These are phyloP conservation scores for Paecilomyces fulvus DNA, from an alignment of 2,329 filamentous ascomycete genomes.

Conservation along the genomic window DNA sequence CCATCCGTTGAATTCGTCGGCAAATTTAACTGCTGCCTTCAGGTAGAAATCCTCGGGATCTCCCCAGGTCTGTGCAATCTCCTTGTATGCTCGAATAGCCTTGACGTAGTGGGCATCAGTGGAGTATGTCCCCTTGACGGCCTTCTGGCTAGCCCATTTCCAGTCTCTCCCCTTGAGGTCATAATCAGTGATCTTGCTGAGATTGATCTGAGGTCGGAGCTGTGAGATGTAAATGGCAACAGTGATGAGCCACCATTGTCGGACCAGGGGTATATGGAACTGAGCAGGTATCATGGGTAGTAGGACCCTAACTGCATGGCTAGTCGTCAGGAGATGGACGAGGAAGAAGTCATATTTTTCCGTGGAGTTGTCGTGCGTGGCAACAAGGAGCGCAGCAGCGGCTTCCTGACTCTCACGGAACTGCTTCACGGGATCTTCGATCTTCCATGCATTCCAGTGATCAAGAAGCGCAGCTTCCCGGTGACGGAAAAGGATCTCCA, in stretches of 20 bases:
- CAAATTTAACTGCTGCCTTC: conserved; percentile 43
- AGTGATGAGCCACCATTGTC: conserved; percentile 84
- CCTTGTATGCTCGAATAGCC: conserved; percentile 54
- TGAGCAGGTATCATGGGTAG: conserved; percentile 66
- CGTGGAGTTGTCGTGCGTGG: conserved; percentile 16
- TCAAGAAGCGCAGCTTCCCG: conserved; percentile 65
- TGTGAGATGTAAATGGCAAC: conserved; percentile 70
- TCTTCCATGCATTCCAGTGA: conserved; percentile 84
- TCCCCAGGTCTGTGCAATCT: conserved; percentile 32
- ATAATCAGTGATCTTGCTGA: conserved; percentile 52
- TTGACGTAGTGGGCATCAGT: conserved; percentile 82
- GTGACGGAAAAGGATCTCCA: conserved; percentile 59
- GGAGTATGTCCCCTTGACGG: conserved; percentile 57
- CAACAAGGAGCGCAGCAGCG: conserved; percentile 39
- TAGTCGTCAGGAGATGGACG: conserved; percentile 73
- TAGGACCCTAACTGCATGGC: conserved; percentile 79
- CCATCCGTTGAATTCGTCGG: conserved; percentile 55
- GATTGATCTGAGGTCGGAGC: conserved; percentile 61
- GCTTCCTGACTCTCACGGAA: conserved; percentile 62
- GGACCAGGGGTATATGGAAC: conserved; percentile 64
- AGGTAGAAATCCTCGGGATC: conserved; percentile 39
- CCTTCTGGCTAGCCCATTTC: conserved; percentile 66
- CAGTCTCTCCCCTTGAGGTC: conserved; percentile 62
- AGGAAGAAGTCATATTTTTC: conserved; percentile 74
- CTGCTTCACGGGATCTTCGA: conserved; percentile 61